Conservation (phyloP, 805 yeast genomes). For the Ogataea sp. region DNA sequence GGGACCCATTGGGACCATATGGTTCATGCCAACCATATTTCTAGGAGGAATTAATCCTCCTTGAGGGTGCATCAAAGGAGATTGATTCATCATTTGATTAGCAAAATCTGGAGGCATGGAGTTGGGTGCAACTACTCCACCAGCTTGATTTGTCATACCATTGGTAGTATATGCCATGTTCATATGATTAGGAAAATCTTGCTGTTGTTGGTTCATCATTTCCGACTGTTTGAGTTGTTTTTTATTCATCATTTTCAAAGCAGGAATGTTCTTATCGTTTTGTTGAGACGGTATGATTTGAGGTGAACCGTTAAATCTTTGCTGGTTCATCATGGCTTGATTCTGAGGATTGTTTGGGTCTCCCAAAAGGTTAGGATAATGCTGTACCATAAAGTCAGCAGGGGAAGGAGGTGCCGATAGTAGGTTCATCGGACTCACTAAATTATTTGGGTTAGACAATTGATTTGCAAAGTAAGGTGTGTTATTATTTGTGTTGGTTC, state of each 20-base stretch:
- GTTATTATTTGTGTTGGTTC: background rate
- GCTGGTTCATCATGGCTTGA: background rate
- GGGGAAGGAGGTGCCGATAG: conserved; percentile 18
- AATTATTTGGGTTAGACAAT: conserved; percentile 7
- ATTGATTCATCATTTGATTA: conserved; percentile 8
- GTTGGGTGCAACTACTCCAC: conserved; percentile 1
- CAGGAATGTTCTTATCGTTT: background rate
- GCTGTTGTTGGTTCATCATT: too few relatives aligned
- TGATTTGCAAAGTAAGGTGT: conserved; percentile 12
- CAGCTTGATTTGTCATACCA: too few relatives aligned
- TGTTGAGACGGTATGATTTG: background rate
- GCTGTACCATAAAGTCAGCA: conserved; percentile 25
- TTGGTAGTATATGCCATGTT: too few relatives aligned
- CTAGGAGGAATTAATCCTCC: conserved; percentile 1
- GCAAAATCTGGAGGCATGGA: conserved; percentile 9
- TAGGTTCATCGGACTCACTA: conserved; percentile 19
- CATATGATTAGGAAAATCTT: too few relatives aligned
- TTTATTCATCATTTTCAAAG: conserved; percentile 3
- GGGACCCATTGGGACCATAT: too few relatives aligned
- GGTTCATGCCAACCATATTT: too few relatives aligned
- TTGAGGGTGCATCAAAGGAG: conserved; percentile 3
- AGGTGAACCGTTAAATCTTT: background rate
- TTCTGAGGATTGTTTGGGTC: conserved; percentile 9
- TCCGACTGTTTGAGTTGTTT: conserved; percentile 4
- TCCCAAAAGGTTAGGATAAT: conserved; percentile 22